Percentiles rank a stretch among this genome's conserved stretches.
Evolutionary conservation across 257 asterid species (phyloP).

Genomic region (Thymus quinquecostatus): DNA sequence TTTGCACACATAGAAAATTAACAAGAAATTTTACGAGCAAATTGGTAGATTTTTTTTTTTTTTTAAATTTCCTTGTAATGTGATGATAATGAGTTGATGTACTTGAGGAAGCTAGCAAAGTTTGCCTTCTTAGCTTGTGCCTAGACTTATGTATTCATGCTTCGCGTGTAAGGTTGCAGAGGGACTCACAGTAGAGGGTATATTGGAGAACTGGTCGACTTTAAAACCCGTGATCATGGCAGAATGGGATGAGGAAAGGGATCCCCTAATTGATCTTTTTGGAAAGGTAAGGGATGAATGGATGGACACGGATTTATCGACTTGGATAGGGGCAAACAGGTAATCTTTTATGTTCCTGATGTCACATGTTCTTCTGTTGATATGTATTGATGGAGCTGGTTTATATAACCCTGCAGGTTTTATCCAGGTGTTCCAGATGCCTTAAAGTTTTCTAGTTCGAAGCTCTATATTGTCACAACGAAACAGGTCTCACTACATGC

Average conservation of each 20-base stretch:
- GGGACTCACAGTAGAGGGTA: conserved; percentile 67
- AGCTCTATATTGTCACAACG: conserved; percentile 88
- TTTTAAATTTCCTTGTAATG: no score
- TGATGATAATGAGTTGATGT: neutral
- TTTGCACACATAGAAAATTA: no score
- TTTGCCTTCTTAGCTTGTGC: conserved; percentile 20
- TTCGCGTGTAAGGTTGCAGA: conserved; percentile 70
- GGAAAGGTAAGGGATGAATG: conserved; percentile 92
- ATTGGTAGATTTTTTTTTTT: no score
- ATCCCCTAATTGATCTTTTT: conserved; percentile 72
- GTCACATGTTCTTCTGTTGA: conserved; percentile 10
- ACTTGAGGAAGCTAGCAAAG: neutral
- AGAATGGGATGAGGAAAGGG: conserved; percentile 84
- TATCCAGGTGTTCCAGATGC: conserved; percentile 98
- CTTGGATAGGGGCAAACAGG: conserved; percentile 93
- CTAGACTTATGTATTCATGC: conserved; percentile 30
- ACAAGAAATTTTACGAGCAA: no score
- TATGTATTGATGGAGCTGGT: conserved; percentile 24
- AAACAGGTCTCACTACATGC: conserved; percentile 58
- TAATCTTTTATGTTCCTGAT: conserved; percentile 30
- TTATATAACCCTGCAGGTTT: conserved; percentile 52
- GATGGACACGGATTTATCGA: conserved; percentile 72
- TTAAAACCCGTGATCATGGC: conserved; percentile 79
- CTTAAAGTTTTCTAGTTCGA: conserved; percentile 87
- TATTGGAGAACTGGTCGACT: conserved; percentile 77